These are phyloP conservation scores for Irpex sp. DNA, from an alignment of 1,284 basidiomycete species.

Conservation along the genomic window DNA sequence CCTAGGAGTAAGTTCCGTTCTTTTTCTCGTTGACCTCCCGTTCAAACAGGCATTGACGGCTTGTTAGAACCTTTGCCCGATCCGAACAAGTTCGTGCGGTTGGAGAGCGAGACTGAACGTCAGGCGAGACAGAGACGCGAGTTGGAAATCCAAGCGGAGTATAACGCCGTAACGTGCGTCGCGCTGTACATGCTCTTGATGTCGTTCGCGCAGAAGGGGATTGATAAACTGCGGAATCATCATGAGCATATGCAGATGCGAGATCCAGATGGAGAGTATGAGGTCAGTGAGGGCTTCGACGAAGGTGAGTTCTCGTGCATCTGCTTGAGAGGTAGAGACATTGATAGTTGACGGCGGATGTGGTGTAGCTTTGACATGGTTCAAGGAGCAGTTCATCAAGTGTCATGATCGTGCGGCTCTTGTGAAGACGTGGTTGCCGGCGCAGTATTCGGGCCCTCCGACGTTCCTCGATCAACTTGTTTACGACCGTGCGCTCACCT, in stretches of 20 bases:
- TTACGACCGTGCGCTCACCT: conserved; percentile 71
- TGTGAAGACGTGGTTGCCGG: conserved; percentile 81
- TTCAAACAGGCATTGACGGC: not conserved
- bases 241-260: conserved; percentile 76
- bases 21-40: not conserved
- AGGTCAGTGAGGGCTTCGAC: conserved; percentile 73
- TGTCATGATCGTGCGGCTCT: conserved; percentile 72
- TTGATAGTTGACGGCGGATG: not conserved
- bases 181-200: conserved; percentile 93
- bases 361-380: conserved; percentile 64
- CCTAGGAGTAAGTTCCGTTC: conserved; percentile 60
- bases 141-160: conserved; percentile 71
- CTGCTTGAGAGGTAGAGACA: not conserved
- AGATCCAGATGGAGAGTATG: conserved; percentile 68
- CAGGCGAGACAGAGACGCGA: conserved; percentile 61
- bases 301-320: conserved; percentile 48
- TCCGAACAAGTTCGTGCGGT: conserved; percentile 64
- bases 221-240: conserved; percentile 68
- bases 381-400: conserved; percentile 74
- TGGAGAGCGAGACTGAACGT: conserved; percentile 71
- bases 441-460: conserved; percentile 66
- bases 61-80: conserved; percentile 67
- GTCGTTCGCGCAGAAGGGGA: conserved; percentile 90
- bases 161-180: conserved; percentile 80
- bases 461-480: conserved; percentile 80